These are phyloP conservation scores for Penicillium decumbens DNA, from an alignment of 2,329 filamentous ascomycete species.

Conservation along the genomic window DNA sequence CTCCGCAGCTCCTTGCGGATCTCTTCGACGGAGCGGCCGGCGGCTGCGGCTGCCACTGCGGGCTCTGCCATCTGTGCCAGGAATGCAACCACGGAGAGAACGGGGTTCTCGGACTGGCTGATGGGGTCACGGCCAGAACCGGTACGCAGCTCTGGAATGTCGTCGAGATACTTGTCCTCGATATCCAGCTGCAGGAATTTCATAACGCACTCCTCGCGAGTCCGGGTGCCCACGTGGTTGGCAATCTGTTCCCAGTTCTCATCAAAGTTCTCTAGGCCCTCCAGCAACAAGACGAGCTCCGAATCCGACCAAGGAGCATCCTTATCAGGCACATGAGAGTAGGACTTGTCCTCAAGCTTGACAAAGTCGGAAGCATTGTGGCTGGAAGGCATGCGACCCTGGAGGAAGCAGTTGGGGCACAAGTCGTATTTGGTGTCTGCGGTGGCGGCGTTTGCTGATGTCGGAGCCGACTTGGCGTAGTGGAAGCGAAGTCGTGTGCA, in stretches of 20 bases:
- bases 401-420: slow-evolving; percentile 84
- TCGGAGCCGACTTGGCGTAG: slow-evolving; percentile 60
- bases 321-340: slow-evolving; percentile 71
- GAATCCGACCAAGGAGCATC: slow-evolving; percentile 88
- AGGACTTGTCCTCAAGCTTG: slow-evolving; percentile 82
- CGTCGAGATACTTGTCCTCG: slow-evolving; percentile 92
- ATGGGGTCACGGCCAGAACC: slow-evolving; percentile 81
- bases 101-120: slow-evolving; percentile 87
- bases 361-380: slow-evolving; percentile 76
- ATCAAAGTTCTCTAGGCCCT: slow-evolving; percentile 87
- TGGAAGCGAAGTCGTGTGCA: slow-evolving; percentile 71
- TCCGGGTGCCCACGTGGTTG: slow-evolving; percentile 85
- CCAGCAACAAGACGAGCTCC: slow-evolving; percentile 81
- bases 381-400: slow-evolving; percentile 74
- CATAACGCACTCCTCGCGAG: slow-evolving; percentile 90
- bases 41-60: slow-evolving; percentile 81
- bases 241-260: slow-evolving; percentile 94
- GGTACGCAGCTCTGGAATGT: slow-evolving; percentile 63
- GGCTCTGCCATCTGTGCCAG: slow-evolving; percentile 87
- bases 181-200: slow-evolving; percentile 96
- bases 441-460: slow-evolving; percentile 51
- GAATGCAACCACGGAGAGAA: slow-evolving; percentile 94
- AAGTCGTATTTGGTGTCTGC: slow-evolving; percentile 72
- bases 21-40: slow-evolving; percentile 79
- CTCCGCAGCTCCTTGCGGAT: slow-evolving; percentile 75